phyloP scores from a whole-genome alignment of 2,329 filamentous ascomycete species.

The Verticillium dahliae region DNA sequence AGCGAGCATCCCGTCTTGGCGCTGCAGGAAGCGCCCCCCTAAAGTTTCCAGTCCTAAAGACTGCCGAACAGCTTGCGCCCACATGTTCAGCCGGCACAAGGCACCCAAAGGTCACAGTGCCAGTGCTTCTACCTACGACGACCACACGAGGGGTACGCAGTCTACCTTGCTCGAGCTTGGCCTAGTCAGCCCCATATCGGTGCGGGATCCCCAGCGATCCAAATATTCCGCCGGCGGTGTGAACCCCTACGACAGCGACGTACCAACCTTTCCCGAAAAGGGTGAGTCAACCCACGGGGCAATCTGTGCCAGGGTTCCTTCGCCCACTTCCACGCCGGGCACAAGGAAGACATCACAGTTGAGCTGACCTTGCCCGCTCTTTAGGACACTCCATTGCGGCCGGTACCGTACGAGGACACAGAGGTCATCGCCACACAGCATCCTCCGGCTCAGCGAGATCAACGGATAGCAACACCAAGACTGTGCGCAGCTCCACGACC shows the following conservation, averaged over 20 bases:
- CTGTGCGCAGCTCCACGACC: conserved; percentile 22
- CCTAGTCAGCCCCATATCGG: conserved; percentile 8
- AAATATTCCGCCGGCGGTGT: conserved; percentile 2
- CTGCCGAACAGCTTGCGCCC: neutral
- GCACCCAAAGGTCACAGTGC: neutral
- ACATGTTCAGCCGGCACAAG: conserved; percentile 2
- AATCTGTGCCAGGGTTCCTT: neutral
- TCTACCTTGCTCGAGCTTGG: conserved; percentile 8
- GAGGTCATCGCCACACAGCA: conserved; percentile 21
- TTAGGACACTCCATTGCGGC: conserved; percentile 20
- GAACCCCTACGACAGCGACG: conserved; percentile 15
- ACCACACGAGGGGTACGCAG: neutral
- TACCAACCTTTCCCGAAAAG: conserved; percentile 31
- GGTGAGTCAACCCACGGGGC: conserved; percentile 22
- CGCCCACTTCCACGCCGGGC: too few species aligned
- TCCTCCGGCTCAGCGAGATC: conserved; percentile 26
- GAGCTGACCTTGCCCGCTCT: conserved; percentile 4
- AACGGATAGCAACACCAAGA: conserved; percentile 26
- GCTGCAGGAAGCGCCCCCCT: neutral
- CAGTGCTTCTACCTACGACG: neutral
- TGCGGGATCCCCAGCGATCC: conserved; percentile 8
- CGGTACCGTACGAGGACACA: conserved; percentile 16
- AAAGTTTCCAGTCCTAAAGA: neutral
- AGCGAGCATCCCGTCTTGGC: neutral
- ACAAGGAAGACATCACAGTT: too few species aligned